Conservation (phyloP, 2,329 filamentous ascomycete genomes). For the Sarocladium oryzae region DNA sequence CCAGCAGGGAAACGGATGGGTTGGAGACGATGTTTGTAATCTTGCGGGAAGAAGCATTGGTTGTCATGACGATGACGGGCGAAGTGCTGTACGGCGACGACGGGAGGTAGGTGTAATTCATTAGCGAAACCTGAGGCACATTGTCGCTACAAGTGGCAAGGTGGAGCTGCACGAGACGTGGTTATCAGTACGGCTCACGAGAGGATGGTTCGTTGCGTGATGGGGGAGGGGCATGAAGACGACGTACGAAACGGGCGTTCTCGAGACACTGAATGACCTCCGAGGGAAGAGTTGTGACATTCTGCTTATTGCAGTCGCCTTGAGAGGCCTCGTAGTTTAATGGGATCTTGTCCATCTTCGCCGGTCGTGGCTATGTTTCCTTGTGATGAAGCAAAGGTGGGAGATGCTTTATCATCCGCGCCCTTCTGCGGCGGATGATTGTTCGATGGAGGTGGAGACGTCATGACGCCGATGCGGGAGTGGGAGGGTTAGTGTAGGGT, state of each 20-base stretch:
- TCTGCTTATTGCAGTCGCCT: conserved; percentile 63
- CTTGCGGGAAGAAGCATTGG: conserved; percentile 71
- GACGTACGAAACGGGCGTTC: conserved; percentile 84
- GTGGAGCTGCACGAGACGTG: conserved; percentile 61
- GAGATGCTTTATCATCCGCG: background rate
- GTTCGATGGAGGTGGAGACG: background rate
- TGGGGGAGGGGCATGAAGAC: conserved; percentile 12
- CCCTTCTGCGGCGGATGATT: background rate
- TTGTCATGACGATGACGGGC: conserved; percentile 96
- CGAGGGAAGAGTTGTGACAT: conserved; percentile 63
- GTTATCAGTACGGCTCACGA: conserved; percentile 9
- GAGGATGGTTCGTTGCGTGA: conserved; percentile 9
- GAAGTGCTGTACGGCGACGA: conserved; percentile 59
- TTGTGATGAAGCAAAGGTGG: background rate
- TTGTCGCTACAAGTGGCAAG: conserved; percentile 84
- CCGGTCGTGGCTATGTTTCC: background rate
- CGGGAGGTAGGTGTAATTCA: conserved; percentile 98
- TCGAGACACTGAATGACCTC: conserved; percentile 89
- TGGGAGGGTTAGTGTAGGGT: conserved; percentile 4
- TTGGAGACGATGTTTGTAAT: conserved; percentile 77
- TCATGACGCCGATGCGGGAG: background rate
- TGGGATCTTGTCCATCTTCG: conserved; percentile 55
- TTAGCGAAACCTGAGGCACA: conserved; percentile 85
- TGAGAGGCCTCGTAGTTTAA: conserved; percentile 71
- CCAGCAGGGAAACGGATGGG: conserved; percentile 83